A percentile compares a stretch with the other conserved stretches of the same genome.
phyloP scores from a whole-genome alignment of 352 stramenopile species.

The Phytophthora pistaciae region DNA sequence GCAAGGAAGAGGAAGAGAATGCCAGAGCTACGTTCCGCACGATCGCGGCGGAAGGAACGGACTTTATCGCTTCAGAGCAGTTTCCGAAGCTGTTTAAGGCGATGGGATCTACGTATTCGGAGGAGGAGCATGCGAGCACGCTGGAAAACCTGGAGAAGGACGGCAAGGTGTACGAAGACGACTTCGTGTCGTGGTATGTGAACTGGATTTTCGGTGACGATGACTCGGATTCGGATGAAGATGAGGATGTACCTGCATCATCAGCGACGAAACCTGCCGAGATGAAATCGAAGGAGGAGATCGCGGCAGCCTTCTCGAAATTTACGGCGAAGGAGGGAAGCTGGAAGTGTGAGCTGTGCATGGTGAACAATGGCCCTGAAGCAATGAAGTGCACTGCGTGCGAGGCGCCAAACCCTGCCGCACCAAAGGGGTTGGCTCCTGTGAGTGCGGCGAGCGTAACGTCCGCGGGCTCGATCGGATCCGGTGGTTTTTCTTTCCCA shows the following conservation, averaged over 20 bases:
- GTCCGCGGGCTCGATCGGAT: constrained; percentile 45
- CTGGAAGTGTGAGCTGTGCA: constrained; percentile 69
- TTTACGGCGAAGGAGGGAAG: constrained; percentile 59
- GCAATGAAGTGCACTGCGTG: constrained; percentile 57
- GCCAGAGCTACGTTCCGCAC: constrained; percentile 52
- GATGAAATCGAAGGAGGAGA: constrained; percentile 70
- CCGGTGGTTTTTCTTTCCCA: constrained; percentile 51
- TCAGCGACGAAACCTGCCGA: constrained; percentile 17
- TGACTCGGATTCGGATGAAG: constrained; percentile 54
- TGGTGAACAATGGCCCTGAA: constrained; percentile 51
- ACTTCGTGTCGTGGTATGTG: constrained; percentile 74
- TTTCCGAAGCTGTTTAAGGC: constrained; percentile 70
- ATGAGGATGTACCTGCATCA: constrained; percentile 26
- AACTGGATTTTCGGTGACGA: constrained; percentile 69
- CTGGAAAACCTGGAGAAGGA: constrained; percentile 51
- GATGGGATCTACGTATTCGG: constrained; percentile 64
- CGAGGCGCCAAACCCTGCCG: constrained; percentile 57
- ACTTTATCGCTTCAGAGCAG: constrained; percentile 45
- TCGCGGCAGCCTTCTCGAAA: constrained; percentile 55
- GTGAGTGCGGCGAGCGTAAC: constrained; percentile 24
- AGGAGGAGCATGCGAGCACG: constrained; percentile 56
- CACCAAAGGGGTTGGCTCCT: constrained; percentile 37
- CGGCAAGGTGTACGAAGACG: constrained; percentile 58
- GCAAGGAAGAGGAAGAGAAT: constrained; percentile 68
- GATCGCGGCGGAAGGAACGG: constrained; percentile 37